Conservation (phyloP, 805 yeast genomes). For the Starmera dryadoides region DNA sequence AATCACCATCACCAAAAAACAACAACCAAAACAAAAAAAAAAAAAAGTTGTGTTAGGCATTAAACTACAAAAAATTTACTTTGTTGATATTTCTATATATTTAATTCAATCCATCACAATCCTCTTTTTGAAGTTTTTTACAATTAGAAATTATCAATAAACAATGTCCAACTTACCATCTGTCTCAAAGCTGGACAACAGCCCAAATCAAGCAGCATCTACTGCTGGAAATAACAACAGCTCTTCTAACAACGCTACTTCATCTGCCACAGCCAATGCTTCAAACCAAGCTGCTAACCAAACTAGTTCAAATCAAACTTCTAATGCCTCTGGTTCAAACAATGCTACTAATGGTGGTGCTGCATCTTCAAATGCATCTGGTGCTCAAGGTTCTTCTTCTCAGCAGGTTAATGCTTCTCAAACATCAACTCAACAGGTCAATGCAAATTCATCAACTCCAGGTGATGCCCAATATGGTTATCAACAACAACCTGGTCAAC, state of each 20-base stretch:
- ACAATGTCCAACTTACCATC: neutral
- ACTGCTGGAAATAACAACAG: neutral
- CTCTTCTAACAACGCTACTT: neutral
- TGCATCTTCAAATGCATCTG: neutral
- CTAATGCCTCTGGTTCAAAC: neutral
- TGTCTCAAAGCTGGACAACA: neutral
- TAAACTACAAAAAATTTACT: too few species aligned
- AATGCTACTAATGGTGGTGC: neutral
- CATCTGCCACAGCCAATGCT: neutral
- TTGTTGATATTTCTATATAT: too few species aligned
- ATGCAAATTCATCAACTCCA: neutral
- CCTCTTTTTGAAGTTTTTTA: too few species aligned
- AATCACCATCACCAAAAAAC: too few species aligned
- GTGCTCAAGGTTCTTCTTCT: too few species aligned
- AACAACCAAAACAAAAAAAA: too few species aligned
- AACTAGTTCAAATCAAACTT: neutral
- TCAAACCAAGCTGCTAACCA: neutral
- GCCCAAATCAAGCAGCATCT: neutral
- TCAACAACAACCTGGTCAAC: slow-evolving; percentile 4
- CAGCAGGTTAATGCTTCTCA: neutral
- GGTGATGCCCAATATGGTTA: slow-evolving; percentile 4
- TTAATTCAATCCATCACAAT: too few species aligned
- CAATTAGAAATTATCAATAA: too few species aligned
- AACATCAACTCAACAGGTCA: neutral
- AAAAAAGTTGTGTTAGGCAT: too few species aligned